These are phyloP conservation scores for Castanea sativa DNA, from an alignment of 306 rosid species.

Conservation along the genomic window DNA sequence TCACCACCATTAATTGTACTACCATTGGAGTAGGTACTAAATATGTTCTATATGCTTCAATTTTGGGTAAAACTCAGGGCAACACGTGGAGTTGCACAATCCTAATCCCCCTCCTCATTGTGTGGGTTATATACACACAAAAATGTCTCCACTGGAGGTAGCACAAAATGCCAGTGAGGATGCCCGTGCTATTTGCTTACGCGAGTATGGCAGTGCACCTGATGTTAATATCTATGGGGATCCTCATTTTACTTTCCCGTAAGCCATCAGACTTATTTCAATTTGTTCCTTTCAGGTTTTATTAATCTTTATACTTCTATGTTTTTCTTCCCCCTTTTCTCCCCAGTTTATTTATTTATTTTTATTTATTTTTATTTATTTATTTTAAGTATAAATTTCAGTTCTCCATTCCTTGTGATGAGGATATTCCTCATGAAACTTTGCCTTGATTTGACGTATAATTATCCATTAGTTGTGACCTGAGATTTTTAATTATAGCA, in stretches of 20 bases:
- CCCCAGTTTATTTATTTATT: not conserved
- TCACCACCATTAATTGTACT: not conserved
- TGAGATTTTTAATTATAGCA: not conserved
- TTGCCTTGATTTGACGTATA: not conserved
- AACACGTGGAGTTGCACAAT: constrained; percentile 96
- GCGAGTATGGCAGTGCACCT: constrained; percentile 89
- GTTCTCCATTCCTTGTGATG: not conserved
- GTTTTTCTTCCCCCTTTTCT: not conserved
- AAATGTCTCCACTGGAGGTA: constrained; percentile 83
- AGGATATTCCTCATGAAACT: not conserved
- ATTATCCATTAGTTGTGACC: not conserved
- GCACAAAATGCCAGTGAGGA: constrained; percentile 77
- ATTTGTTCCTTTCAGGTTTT: constrained; percentile 16
- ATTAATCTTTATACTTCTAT: not conserved
- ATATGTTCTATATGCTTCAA: constrained; percentile 7
- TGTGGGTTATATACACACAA: constrained; percentile 87
- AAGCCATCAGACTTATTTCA: constrained; percentile 34
- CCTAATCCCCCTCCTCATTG: constrained; percentile 78
- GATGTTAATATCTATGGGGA: constrained; percentile 74
- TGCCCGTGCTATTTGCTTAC: constrained; percentile 77
- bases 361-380: too few relatives aligned
- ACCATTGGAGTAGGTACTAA: constrained; percentile 6
- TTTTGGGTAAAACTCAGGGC: constrained; percentile 58
- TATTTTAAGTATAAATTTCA: not conserved
- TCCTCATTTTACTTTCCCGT: constrained; percentile 88